Evolutionary conservation across 2,329 filamentous ascomycete species (phyloP).

Genomic region (Aureobasidium pullulans): DNA sequence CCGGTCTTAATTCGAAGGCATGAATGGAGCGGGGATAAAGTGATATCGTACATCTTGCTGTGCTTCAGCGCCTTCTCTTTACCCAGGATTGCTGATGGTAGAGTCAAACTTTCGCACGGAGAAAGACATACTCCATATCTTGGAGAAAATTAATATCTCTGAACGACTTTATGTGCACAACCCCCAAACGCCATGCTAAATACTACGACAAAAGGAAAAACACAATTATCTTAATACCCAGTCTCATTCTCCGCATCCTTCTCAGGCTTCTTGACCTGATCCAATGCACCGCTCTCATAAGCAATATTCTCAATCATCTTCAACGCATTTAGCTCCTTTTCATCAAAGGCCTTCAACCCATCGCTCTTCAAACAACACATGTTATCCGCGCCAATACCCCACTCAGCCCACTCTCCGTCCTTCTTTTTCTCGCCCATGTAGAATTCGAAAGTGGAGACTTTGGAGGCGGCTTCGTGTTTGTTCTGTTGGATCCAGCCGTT

Average conservation of each 20-base stretch:
- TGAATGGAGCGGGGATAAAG: too few species aligned
- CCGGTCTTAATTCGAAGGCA: too few species aligned
- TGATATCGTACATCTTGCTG: too few species aligned
- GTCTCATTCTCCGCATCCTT: background rate
- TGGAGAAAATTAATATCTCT: too few species aligned
- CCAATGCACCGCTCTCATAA: conserved; percentile 14
- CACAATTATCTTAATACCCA: background rate
- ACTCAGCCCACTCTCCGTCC: conserved; percentile 22
- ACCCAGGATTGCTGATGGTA: too few species aligned
- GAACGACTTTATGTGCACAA: too few species aligned
- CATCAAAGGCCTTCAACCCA: conserved; percentile 20
- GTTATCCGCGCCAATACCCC: conserved; percentile 29
- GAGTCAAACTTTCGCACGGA: too few species aligned
- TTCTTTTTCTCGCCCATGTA: conserved; percentile 25
- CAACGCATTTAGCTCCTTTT: conserved; percentile 22
- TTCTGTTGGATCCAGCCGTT: conserved; percentile 39
- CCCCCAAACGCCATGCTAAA: too few species aligned
- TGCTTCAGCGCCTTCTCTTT: too few species aligned
- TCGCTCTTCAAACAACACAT: conserved; percentile 28
- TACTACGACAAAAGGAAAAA: too few species aligned
- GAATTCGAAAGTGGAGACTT: conserved; percentile 30
- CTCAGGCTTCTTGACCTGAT: background rate
- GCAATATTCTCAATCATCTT: conserved; percentile 25
- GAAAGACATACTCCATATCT: too few species aligned
- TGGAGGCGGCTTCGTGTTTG: conserved; percentile 33